A percentile compares a stretch with the other conserved stretches of the same genome.
Evolutionary conservation across 208 protist species (phyloP).

Genomic region (Crithidia fasciculata): DNA sequence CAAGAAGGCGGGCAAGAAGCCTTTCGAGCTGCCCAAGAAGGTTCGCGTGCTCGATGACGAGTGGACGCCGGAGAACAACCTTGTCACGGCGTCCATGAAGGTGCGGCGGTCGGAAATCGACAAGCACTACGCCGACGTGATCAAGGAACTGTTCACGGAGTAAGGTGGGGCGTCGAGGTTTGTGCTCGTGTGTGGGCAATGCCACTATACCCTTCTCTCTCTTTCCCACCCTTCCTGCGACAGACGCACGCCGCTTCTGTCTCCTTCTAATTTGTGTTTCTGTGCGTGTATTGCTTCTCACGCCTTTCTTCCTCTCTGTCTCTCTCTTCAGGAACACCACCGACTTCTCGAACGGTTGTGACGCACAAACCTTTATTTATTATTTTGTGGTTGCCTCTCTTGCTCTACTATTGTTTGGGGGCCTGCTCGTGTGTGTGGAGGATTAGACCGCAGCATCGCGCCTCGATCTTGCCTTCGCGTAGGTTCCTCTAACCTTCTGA

Average conservation of each 20-base stretch:
- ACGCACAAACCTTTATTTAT: too few species aligned
- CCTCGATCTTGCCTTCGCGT: too few species aligned
- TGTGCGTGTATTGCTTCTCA: too few species aligned
- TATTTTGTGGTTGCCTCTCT: too few species aligned
- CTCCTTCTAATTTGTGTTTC: conserved; percentile 12
- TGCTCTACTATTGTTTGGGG: too few species aligned
- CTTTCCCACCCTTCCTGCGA: neutral
- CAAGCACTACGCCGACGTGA: conserved; percentile 61
- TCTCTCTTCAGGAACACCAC: too few species aligned
- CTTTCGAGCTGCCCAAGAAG: conserved; percentile 67
- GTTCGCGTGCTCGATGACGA: conserved; percentile 72
- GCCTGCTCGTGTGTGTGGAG: too few species aligned
- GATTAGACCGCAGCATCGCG: too few species aligned
- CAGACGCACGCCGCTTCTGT: neutral
- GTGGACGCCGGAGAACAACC: conserved; percentile 87
- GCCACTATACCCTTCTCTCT: neutral
- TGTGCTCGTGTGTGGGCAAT: too few species aligned
- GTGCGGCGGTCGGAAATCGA: conserved; percentile 72
- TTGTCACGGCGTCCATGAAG: conserved; percentile 84
- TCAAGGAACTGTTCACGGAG: conserved; percentile 62
- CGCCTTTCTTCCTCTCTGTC: too few species aligned
- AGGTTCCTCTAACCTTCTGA: too few species aligned
- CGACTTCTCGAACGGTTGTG: too few species aligned
- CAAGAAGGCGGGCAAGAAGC: conserved; percentile 54
- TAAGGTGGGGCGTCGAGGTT: conserved; percentile 1